These are phyloP conservation scores for Botrytis paeoniae DNA, from an alignment of 2,329 filamentous ascomycete species.

Conservation along the genomic window DNA sequence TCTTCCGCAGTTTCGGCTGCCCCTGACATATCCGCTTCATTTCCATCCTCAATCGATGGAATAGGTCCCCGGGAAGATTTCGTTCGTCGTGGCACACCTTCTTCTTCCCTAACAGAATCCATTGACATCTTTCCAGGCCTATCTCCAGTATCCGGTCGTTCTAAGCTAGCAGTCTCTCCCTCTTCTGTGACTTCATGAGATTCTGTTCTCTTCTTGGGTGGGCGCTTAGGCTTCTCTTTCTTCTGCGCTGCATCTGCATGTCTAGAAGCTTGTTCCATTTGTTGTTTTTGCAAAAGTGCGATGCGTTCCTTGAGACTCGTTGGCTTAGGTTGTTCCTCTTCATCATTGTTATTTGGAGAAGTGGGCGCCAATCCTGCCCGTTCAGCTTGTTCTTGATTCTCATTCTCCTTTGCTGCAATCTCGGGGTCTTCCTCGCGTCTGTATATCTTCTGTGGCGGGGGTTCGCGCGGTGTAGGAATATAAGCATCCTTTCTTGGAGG, in stretches of 20 bases:
- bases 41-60: constrained; percentile 52
- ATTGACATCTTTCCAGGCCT: constrained; percentile 48
- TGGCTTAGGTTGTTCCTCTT: constrained; percentile 83
- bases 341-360: constrained; percentile 41
- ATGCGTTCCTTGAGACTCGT: constrained; percentile 94
- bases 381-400: constrained; percentile 65
- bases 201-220: constrained; percentile 63
- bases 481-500: constrained; percentile 92
- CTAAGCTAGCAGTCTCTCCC: constrained; percentile 41
- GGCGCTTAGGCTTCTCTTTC: constrained; percentile 84
- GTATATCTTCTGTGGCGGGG: constrained; percentile 72
- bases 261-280: constrained; percentile 81
- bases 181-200: constrained; percentile 44
- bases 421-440: constrained; percentile 83
- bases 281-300: constrained; percentile 88
- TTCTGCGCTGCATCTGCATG: constrained; percentile 75
- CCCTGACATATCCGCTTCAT: constrained; percentile 63
- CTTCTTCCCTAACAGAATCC: constrained; percentile 45
- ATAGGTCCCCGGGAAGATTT: constrained; percentile 50
- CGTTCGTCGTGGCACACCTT: constrained; percentile 47
- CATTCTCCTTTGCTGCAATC: constrained; percentile 61
- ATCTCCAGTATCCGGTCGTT: constrained; percentile 50
- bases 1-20: constrained; percentile 63
- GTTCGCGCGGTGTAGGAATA: constrained; percentile 71
- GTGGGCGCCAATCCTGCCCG: constrained; percentile 58